Base-by-base conservation (phyloP, 441 rosid species). In the Manihot esculenta region DNA sequence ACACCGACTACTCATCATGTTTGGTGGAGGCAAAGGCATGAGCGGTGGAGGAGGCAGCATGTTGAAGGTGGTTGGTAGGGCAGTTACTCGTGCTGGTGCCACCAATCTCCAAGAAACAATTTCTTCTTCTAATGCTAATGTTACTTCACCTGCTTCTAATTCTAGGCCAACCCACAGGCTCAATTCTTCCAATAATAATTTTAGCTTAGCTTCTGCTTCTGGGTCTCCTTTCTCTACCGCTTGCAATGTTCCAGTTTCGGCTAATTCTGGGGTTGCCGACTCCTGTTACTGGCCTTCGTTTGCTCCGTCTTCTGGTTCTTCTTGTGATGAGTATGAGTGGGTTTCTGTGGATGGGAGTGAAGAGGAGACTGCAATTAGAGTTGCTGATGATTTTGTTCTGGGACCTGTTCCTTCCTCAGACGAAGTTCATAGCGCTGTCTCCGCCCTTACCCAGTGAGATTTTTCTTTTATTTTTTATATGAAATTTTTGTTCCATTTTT, bases 381-480 rank as follows among this genome's bases (percentile, higher is more conserved):
- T 20, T 67, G 77, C 72, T 68, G 84, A 91, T 72, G 88, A 84
- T 55, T 76, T 73, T 69, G 74, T 82, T 72, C 76, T 89, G 15
- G 93, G 89, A 18, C 78, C 87, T 79, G 94, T 79, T 79, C 99
- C 99, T 70, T 90, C 98, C 48, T 24, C 60, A 49, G 94, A 85
- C 60, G 99, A 94, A 87, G 97, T 92, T 65, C 84, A 89, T 10
- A 73, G 71, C 26, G 97, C 93, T 71, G 89, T 92, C 64, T 86
- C 93, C 77, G 86, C 94, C 56, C 86, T 92, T 67, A 83, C 86
- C 60, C 88, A 84, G 98, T 94, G 72, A 80, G 82, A 7, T 68
- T 54, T 59, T 38, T 7, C 26, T 15, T n/a, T 65, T 23, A 3
- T 9, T 26, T 62, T 69, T 38, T 38, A 38, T 5, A 5, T 8